Evolutionary conservation across 1,139 yeast species (phyloP).

Genomic region (Candida pseudoviswanathii): DNA sequence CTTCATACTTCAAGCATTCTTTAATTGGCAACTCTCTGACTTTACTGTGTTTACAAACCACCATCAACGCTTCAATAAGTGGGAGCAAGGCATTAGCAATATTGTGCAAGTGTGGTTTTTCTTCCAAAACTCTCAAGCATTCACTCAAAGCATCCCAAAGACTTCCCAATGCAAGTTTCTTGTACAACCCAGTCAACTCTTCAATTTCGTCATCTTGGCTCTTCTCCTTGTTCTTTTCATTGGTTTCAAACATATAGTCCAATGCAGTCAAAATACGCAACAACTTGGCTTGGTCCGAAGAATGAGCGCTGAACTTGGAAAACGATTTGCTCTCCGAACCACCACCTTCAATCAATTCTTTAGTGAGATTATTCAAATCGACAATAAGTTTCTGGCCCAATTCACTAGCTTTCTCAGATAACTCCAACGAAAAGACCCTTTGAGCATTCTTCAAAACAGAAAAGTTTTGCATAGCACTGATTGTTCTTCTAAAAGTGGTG

Average conservation of each 20-base stretch:
- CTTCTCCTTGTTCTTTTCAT: conserved; percentile 22
- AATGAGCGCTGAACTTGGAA: conserved; percentile 73
- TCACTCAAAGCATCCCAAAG: conserved; percentile 89
- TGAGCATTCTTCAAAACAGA: conserved; percentile 64
- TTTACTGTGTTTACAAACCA: conserved; percentile 86
- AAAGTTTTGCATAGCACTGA: conserved; percentile 81
- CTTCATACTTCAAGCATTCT: conserved; percentile 59
- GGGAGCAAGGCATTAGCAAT: conserved; percentile 86
- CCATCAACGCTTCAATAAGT: conserved; percentile 90
- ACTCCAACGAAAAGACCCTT: conserved; percentile 65
- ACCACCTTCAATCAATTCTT: conserved; percentile 44
- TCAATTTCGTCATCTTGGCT: conserved; percentile 30
- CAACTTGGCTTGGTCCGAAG: conserved; percentile 86
- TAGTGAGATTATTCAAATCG: conserved; percentile 57
- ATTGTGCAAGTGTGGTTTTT: conserved; percentile 49
- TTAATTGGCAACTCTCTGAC: conserved; percentile 64
- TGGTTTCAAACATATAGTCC: conserved; percentile 72
- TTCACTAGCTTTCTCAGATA: conserved; percentile 64
- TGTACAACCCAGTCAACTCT: conserved; percentile 62
- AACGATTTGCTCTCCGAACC: conserved; percentile 58
- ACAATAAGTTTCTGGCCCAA: conserved; percentile 59
- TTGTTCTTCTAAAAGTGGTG: conserved; percentile 81
- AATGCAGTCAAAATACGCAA: conserved; percentile 84
- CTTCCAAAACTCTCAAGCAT: conserved; percentile 64
- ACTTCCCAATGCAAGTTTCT: conserved; percentile 68